A percentile compares a stretch with the other conserved stretches of the same genome.
Conservation (phyloP, 306 rosid species). For the Dalbergia oliveri region DNA sequence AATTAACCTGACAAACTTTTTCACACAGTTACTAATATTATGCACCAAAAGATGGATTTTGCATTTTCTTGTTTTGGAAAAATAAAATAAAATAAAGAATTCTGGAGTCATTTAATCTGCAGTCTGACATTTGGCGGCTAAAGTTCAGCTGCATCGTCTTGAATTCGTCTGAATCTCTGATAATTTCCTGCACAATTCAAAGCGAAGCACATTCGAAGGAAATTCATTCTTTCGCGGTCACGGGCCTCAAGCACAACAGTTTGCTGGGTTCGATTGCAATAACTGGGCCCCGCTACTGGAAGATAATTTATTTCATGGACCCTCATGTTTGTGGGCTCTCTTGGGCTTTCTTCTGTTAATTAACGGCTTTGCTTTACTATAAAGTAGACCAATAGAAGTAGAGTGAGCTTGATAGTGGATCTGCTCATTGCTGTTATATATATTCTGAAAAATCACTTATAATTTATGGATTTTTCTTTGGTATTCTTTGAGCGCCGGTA, state of each 20-base stretch:
- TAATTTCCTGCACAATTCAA: neutral
- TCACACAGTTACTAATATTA: too few relatives aligned
- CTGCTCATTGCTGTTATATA: too few relatives aligned
- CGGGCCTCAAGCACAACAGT: slow-evolving; percentile 9
- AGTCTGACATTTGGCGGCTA: slow-evolving; percentile 47
- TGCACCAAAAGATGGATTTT: neutral
- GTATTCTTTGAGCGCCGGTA: too few relatives aligned
- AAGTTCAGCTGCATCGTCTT: slow-evolving; percentile 39
- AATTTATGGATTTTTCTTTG: too few relatives aligned
- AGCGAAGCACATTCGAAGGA: neutral
- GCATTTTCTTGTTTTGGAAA: neutral
- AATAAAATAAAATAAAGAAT: neutral
- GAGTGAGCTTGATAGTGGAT: too few relatives aligned
- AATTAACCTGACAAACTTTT: too few relatives aligned
- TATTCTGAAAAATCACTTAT: too few relatives aligned
- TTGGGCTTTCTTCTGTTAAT: neutral
- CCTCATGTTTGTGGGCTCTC: slow-evolving; percentile 26
- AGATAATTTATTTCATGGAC: slow-evolving; percentile 15
- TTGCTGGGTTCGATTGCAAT: neutral
- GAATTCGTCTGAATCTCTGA: slow-evolving; percentile 28
- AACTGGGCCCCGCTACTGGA: slow-evolving; percentile 11
- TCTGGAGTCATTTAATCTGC: slow-evolving; percentile 8
- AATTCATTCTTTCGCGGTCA: slow-evolving; percentile 13
- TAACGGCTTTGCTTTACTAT: neutral
- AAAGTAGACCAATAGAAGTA: neutral